A percentile compares a stretch with the other conserved stretches of the same genome.
phyloP scores from a whole-genome alignment of 2,329 filamentous ascomycete species.

The Fusarium dlaminii region DNA sequence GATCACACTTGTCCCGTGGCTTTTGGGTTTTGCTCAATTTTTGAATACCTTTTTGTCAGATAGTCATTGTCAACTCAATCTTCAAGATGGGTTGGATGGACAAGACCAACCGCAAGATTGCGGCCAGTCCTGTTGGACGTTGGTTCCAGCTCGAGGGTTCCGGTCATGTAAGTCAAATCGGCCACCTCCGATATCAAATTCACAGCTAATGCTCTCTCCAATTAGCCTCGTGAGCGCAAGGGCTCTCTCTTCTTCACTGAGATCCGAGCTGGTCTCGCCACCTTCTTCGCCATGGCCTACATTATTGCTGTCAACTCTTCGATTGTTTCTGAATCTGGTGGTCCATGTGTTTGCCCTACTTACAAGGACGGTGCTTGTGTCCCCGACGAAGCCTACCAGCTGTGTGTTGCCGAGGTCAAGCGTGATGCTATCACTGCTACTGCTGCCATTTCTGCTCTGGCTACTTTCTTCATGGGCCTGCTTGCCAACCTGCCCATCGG shows the following conservation, averaged over 20 bases:
- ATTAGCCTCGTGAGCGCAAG: constrained; percentile 74
- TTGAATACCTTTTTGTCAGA: constrained; percentile 5
- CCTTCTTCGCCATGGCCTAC: constrained; percentile 74
- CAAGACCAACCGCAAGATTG: constrained; percentile 65
- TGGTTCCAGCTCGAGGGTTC: constrained; percentile 85
- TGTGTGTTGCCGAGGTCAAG: constrained; percentile 73
- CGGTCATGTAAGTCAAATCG: constrained; percentile 72
- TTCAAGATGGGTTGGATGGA: constrained; percentile 60
- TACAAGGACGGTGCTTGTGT: constrained; percentile 60
- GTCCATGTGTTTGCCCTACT: constrained; percentile 77
- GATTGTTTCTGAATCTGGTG: constrained; percentile 71
- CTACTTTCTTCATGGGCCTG: constrained; percentile 85
- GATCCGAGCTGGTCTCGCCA: constrained; percentile 82
- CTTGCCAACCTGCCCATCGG: constrained; percentile 74
- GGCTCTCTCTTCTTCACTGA: constrained; percentile 84
- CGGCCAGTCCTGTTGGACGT: constrained; percentile 70
- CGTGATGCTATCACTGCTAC: constrained; percentile 86
- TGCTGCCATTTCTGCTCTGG: constrained; percentile 81
- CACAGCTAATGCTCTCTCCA: neutral
- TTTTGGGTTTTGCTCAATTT: constrained; percentile 11
- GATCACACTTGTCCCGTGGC: neutral
- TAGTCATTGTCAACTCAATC: neutral
- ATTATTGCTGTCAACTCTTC: constrained; percentile 64
- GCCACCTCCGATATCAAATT: neutral
- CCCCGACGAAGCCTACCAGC: constrained; percentile 65